Evolutionary conservation across 2,329 filamentous ascomycete species (phyloP).

Genomic region (Trichoderma atrobrunneum): DNA sequence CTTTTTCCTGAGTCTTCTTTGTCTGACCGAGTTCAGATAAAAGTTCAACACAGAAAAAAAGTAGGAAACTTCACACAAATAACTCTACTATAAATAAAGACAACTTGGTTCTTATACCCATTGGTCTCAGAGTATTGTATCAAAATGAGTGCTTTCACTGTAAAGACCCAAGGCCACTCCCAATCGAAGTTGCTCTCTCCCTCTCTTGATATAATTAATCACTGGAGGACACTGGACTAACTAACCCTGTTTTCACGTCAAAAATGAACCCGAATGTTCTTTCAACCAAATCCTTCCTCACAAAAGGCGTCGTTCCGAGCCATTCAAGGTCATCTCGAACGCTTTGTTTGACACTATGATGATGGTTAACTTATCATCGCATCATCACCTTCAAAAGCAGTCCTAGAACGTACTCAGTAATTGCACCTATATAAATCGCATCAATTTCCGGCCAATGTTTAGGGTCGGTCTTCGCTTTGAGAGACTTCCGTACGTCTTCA

Average conservation of each 20-base stretch:
- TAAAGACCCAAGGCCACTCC: background rate
- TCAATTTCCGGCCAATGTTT: background rate
- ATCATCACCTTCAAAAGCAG: background rate
- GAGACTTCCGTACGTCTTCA: background rate
- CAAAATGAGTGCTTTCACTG: background rate
- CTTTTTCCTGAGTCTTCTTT: no score
- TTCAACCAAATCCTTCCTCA: background rate
- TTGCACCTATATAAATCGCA: background rate
- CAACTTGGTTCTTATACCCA: background rate
- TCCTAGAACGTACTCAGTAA: background rate
- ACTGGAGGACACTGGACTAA: background rate
- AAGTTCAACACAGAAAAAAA: background rate
- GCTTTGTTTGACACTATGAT: background rate
- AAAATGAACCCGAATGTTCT: background rate
- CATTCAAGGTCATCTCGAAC: background rate
- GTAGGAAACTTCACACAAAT: background rate
- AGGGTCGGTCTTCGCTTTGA: background rate
- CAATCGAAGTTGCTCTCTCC: background rate
- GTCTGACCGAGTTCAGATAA: no score
- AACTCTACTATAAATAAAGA: background rate
- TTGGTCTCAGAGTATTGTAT: fast-evolving
- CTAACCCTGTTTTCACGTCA: background rate
- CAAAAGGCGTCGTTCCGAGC: background rate
- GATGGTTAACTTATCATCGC: background rate
- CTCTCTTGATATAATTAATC: fast-evolving